Evolutionary conservation across 192 early-diverging fungal species (phyloP).

Genomic region (Backusella liffmaniae): DNA sequence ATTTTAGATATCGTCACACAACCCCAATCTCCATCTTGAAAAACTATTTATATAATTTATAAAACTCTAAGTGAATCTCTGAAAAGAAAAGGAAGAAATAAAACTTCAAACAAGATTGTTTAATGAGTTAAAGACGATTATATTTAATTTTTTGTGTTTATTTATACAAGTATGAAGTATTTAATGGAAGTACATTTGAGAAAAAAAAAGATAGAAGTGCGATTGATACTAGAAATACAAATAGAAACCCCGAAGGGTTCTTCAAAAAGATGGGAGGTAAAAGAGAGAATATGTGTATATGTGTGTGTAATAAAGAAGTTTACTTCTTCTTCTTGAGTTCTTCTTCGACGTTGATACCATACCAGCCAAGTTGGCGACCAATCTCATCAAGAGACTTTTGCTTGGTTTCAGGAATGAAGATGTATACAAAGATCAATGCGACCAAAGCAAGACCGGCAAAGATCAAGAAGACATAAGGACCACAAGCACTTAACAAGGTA

Average conservation of each 20-base stretch:
- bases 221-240: not conserved
- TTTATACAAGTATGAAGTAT: not conserved
- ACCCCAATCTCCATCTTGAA: not conserved
- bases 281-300: not conserved
- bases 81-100: not conserved
- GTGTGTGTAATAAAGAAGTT: not conserved
- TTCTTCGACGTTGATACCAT: constrained; percentile 11
- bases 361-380: constrained; percentile 37
- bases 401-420: constrained; percentile 58
- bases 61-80: not conserved
- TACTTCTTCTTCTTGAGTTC: not conserved
- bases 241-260: not conserved
- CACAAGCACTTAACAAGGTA: constrained; percentile 37
- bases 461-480: constrained; percentile 52
- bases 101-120: not conserved
- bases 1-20: not conserved
- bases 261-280: not conserved
- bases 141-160: not conserved
- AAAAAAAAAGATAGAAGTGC: not conserved
- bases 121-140: not conserved
- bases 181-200: not conserved
- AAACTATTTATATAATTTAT: not conserved
- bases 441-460: constrained; percentile 47
- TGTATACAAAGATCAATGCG: constrained; percentile 38
- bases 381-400: constrained; percentile 61